Evolutionary conservation across 768 basidiomycete genomes (phyloP), one percentile per base, ranked within the genome.

Genomic region (Kwoniella europaea): DNA sequence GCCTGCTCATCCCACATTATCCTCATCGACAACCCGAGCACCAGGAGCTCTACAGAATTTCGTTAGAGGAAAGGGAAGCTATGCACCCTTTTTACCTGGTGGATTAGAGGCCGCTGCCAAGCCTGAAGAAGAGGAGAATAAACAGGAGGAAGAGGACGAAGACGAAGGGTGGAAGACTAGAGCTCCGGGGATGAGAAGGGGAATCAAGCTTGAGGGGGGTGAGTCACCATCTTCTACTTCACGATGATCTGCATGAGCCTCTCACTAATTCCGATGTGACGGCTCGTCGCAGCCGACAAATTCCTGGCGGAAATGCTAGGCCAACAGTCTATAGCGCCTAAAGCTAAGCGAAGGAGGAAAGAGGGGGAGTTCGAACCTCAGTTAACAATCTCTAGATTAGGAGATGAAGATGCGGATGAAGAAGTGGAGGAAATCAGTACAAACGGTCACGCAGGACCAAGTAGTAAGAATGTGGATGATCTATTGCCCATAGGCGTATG

Each of bases 31-130:
- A 1, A 92, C 92, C 35, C 84, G 96, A 61, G 91, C 92, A 3
- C 95, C 94, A 9, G 93, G 90, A 15, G 88, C 91, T 0, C 87
- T 86, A 68, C 87, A 88, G 65, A 90, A 88, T 66, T 98, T 98
- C 83, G 94, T 98, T 20, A 87, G 95, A 68, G 97, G 97, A 56
- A 97, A 96, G 84, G 91, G 94, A 22, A 91, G 91, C 55, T 89
- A 95, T 84, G 89, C 95, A 10, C 97, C 97, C 1, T 98, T 98
- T 84, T 88, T 90, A 85, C 97, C 97, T 6, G 97, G 97, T 57
- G 97, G 97, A 2, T 85, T 98, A 10, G 93, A 93, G 54, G 90
- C 90, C 74, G 85, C 86, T 18, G 73, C 82, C 13, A 69, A 74
- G 43, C 66, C 68, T 9, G 52, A 50, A 59, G 60, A 60, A 63